These are phyloP conservation scores for Parafenestella ontariensis DNA, from an alignment of 2,329 filamentous ascomycete genomes.

Conservation along the genomic window DNA sequence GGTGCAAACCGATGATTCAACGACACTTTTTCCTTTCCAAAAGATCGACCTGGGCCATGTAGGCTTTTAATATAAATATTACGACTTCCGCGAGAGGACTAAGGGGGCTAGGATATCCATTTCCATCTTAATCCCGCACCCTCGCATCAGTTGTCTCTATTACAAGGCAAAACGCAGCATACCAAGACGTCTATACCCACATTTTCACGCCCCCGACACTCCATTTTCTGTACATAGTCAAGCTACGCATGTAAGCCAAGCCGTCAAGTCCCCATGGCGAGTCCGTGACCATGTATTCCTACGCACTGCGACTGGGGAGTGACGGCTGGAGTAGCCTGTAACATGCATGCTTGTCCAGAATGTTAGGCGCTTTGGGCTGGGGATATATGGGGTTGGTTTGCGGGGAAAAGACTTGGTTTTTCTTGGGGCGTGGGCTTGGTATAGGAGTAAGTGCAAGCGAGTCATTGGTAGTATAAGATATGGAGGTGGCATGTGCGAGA, in stretches of 20 bases:
- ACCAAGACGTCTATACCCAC: neutral
- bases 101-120: neutral
- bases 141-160: neutral
- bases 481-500: neutral
- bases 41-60: neutral
- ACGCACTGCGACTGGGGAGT: neutral
- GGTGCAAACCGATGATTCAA: neutral
- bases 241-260: constrained; percentile 1
- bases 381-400: neutral
- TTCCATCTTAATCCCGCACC: neutral
- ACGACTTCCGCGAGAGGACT: neutral
- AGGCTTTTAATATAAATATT: neutral
- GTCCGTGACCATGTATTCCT: neutral
- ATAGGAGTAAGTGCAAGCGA: neutral
- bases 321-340: neutral
- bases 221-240: neutral
- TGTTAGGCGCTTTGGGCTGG: neutral
- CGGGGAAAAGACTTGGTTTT: constrained; percentile 1
- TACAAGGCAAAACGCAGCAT: neutral
- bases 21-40: neutral
- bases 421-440: neutral
- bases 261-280: neutral
- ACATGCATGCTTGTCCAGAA: no score
- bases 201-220: neutral
- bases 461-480: neutral